phyloP scores from a whole-genome alignment of 345 rosid species.

The Populus pruinosa region DNA sequence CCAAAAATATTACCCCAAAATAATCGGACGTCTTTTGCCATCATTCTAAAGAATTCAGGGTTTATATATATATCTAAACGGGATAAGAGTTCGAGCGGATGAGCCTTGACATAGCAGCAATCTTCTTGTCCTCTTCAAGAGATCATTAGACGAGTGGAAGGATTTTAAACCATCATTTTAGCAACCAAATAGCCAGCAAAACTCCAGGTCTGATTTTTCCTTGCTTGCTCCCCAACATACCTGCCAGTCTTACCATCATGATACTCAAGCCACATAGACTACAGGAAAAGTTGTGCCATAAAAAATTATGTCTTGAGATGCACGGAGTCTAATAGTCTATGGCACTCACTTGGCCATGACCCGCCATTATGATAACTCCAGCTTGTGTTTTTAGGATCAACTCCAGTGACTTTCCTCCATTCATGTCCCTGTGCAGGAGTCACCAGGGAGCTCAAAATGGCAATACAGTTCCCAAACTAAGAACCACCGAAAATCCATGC shows the following conservation, averaged over 20 bases:
- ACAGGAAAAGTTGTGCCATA: too few species aligned
- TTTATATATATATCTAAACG: too few species aligned
- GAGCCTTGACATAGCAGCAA: constrained; percentile 6
- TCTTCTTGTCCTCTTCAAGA: constrained; percentile 23
- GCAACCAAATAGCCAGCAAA: constrained; percentile 24
- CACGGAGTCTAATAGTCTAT: background rate
- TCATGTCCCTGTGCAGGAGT: constrained; percentile 12
- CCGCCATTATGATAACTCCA: constrained; percentile 28
- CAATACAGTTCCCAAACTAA: constrained; percentile 14
- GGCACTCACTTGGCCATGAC: constrained; percentile 15
- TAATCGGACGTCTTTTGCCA: background rate
- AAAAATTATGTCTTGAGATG: background rate
- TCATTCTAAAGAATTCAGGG: background rate
- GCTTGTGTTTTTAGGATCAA: constrained; percentile 23
- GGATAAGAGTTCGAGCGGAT: constrained; percentile 14
- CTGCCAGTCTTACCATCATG: constrained; percentile 17
- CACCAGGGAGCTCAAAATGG: constrained; percentile 16
- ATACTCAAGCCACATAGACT: constrained; percentile 18
- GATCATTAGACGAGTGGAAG: constrained; percentile 15
- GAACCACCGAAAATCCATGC: constrained; percentile 24
- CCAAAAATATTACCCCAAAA: background rate
- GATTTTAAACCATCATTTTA: constrained; percentile 22
- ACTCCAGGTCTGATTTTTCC: constrained; percentile 21
- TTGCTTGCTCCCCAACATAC: constrained; percentile 20
- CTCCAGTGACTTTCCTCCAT: background rate